Conservation (phyloP, 305 asterid species). For the Fraxinus velutina region DNA sequence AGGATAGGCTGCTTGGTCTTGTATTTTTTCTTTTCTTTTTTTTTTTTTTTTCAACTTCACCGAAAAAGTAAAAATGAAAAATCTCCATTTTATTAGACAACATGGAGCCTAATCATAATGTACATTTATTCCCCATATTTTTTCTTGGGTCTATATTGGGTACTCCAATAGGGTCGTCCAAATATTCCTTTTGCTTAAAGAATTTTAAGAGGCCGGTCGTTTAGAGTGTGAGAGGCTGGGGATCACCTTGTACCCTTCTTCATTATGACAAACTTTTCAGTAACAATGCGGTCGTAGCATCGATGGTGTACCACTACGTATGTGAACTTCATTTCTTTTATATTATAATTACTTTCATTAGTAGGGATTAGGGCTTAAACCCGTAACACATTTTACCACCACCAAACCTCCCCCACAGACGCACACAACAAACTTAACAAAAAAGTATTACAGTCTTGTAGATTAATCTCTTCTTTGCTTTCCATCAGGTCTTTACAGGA, state of each 20-base stretch:
- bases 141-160: neutral
- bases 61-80: neutral
- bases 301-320: neutral
- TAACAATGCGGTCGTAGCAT: neutral
- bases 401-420: neutral
- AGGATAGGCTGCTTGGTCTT: neutral
- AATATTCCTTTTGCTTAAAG: neutral
- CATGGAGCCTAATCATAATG: neutral
- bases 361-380: neutral
- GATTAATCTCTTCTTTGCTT: neutral
- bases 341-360: neutral
- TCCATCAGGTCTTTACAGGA: constrained; percentile 63
- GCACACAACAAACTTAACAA: neutral
- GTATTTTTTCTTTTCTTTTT: neutral
- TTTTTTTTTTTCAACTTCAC: neutral
- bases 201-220: neutral
- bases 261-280: neutral
- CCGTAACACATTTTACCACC: neutral
- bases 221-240: neutral
- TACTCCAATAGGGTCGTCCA: neutral
- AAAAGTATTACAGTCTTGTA: neutral
- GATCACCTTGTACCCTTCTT: neutral
- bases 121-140: neutral
- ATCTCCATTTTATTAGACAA: neutral
- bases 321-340: neutral